Evolutionary conservation across 805 yeast species (phyloP).

Genomic region (Candida glaebosa): DNA sequence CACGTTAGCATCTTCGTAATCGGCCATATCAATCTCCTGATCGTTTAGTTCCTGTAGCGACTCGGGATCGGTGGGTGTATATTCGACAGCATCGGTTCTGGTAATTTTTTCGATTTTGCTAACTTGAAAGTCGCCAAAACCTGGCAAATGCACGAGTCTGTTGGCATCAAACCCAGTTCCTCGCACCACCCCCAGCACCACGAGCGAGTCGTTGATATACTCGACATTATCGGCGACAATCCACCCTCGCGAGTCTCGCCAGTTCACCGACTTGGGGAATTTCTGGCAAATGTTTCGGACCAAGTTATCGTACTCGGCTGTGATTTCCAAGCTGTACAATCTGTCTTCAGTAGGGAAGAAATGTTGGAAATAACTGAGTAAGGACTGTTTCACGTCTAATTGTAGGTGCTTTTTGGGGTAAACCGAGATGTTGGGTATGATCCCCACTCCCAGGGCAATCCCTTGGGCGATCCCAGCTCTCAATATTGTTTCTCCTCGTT

Average conservation of each 20-base stretch:
- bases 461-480: conserved; percentile 92
- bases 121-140: conserved; percentile 83
- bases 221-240: conserved; percentile 65
- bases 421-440: conserved; percentile 66
- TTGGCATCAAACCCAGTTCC: conserved; percentile 81
- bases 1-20: conserved; percentile 32
- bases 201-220: conserved; percentile 41
- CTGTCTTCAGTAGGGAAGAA: conserved; percentile 68
- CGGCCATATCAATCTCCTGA: conserved; percentile 46
- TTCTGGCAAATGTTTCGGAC: conserved; percentile 78
- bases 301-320: conserved; percentile 68
- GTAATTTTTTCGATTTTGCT: conserved; percentile 55
- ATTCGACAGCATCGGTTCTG: conserved; percentile 12
- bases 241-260: conserved; percentile 95
- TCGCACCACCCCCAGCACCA: conserved; percentile 79
- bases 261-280: conserved; percentile 76
- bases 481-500: conserved; percentile 81
- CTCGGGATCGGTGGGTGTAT: conserved; percentile 43
- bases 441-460: conserved; percentile 76
- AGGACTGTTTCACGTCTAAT: conserved; percentile 49
- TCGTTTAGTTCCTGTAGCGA: conserved; percentile 59
- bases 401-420: conserved; percentile 77
- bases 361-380: conserved; percentile 38
- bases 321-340: conserved; percentile 64
- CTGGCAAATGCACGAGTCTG: conserved; percentile 81